Evolutionary conservation across 805 yeast species (phyloP).

Genomic region (Suhomyces sp.): DNA sequence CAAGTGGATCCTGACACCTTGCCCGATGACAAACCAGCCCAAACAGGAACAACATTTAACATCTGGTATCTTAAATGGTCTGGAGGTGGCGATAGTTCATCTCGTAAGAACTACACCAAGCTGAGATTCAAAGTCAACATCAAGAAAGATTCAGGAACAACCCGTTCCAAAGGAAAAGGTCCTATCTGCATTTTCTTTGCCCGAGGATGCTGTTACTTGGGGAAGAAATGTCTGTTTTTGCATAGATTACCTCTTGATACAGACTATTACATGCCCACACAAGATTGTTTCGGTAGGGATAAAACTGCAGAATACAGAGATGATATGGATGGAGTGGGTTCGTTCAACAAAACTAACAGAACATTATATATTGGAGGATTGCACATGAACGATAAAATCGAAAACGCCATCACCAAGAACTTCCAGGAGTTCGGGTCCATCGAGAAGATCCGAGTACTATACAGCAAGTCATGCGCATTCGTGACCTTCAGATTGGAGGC

Average conservation of each 20-base stretch:
- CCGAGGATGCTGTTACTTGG: conserved; percentile 81
- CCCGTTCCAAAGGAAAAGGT: conserved; percentile 57
- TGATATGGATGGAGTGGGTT: conserved; percentile 94
- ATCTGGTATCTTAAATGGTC: conserved; percentile 92
- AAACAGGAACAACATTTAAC: conserved; percentile 77
- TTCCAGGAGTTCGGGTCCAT: conserved; percentile 79
- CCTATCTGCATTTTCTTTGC: conserved; percentile 83
- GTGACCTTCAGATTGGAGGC: conserved; percentile 65
- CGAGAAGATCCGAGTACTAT: conserved; percentile 61
- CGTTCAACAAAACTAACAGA: conserved; percentile 63
- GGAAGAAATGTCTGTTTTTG: conserved; percentile 69
- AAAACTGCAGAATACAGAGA: conserved; percentile 79
- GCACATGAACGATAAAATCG: conserved; percentile 39
- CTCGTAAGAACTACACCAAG: conserved; percentile 43
- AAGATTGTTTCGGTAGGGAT: conserved; percentile 93
- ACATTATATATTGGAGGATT: conserved; percentile 75
- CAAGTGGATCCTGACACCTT: conserved; percentile 66
- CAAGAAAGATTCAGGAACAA: conserved; percentile 68
- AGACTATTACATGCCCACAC: conserved; percentile 60
- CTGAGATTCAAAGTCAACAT: conserved; percentile 62
- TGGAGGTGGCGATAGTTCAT: conserved; percentile 59
- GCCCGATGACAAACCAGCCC: conserved; percentile 66
- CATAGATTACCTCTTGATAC: conserved; percentile 70
- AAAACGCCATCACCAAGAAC: conserved; percentile 35
- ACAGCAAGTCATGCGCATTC: conserved; percentile 71